Evolutionary conservation across 192 early-diverging fungal species (phyloP).

Genomic region (Gamsiella multidivaricata): DNA sequence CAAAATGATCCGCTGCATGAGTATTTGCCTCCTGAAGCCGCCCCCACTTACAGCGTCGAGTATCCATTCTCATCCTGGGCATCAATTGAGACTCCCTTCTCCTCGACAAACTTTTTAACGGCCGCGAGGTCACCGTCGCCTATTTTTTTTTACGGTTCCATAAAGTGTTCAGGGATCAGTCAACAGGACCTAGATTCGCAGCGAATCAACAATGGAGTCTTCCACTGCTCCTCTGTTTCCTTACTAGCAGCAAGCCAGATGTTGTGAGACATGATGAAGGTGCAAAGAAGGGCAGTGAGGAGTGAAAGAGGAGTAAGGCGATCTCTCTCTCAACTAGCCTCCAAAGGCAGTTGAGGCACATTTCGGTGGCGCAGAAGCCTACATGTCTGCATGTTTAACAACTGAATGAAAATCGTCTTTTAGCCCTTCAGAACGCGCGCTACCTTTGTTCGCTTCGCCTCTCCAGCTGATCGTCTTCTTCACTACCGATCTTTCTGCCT

Average conservation of each 20-base stretch:
- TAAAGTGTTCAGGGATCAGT: too few relatives aligned
- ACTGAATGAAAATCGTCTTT: neutral
- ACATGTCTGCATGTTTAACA: neutral
- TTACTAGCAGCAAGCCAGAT: constrained; percentile 44
- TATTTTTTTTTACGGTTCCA: neutral
- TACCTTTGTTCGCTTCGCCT: too few relatives aligned
- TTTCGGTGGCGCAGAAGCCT: constrained; percentile 38
- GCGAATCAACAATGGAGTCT: neutral
- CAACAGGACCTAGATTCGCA: too few relatives aligned
- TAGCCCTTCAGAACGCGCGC: too few relatives aligned
- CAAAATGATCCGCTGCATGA: too few relatives aligned
- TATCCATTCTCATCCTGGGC: constrained; percentile 84
- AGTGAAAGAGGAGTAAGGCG: neutral
- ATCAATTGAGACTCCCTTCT: constrained; percentile 66
- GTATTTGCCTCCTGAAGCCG: too few relatives aligned
- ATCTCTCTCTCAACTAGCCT: neutral
- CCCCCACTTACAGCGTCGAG: constrained; percentile 79
- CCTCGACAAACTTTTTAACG: constrained; percentile 60
- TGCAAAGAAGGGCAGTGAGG: neutral
- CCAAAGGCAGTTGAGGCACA: neutral
- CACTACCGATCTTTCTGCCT: too few relatives aligned
- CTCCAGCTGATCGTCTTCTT: too few relatives aligned
- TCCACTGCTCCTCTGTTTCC: neutral
- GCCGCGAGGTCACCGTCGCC: constrained; percentile 43
- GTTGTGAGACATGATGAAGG: constrained; percentile 28